Conservation (phyloP, 2,329 filamentous ascomycete species). For the Fusarium nygamai region DNA sequence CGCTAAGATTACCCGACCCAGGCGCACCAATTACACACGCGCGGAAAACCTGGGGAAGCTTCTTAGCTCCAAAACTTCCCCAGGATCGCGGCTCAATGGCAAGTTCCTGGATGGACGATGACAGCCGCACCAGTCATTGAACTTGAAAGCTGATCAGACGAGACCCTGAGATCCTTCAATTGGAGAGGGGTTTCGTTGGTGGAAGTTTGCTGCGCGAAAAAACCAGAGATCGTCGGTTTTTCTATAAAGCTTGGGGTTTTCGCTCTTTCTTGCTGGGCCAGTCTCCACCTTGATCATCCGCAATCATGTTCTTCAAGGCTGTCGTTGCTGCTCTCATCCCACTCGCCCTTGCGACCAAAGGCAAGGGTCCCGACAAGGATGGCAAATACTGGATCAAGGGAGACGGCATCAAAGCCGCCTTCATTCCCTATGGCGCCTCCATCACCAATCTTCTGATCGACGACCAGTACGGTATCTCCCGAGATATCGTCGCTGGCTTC, state of each 20-base stretch:
- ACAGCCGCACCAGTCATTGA: constrained; percentile 33
- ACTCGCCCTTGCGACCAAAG: constrained; percentile 23
- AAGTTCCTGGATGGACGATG: constrained; percentile 5
- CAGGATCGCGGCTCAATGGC: constrained; percentile 8
- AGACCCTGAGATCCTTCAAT: not conserved
- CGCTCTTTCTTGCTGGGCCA: not conserved
- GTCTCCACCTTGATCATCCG: constrained; percentile 4
- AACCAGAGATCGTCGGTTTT: not conserved
- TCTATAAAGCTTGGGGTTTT: constrained; percentile 24
- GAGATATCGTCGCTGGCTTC: constrained; percentile 78
- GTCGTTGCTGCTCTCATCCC: constrained; percentile 28
- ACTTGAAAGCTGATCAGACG: constrained; percentile 20
- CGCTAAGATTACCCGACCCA: constrained; percentile 23
- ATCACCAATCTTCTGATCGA: constrained; percentile 77
- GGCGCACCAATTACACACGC: constrained; percentile 23
- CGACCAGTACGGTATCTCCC: constrained; percentile 73
- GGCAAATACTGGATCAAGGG: constrained; percentile 79
- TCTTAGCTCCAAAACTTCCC: constrained; percentile 18
- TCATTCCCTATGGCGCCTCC: constrained; percentile 79
- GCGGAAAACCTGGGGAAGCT: constrained; percentile 31
- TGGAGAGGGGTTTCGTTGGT: constrained; percentile 9
- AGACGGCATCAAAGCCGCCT: constrained; percentile 72
- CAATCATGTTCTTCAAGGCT: constrained; percentile 34
- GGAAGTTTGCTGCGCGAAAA: not conserved
- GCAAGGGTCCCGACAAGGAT: constrained; percentile 59